These are phyloP conservation scores for Mycena chlorophos DNA, from an alignment of 768 basidiomycete species.

Conservation along the genomic window DNA sequence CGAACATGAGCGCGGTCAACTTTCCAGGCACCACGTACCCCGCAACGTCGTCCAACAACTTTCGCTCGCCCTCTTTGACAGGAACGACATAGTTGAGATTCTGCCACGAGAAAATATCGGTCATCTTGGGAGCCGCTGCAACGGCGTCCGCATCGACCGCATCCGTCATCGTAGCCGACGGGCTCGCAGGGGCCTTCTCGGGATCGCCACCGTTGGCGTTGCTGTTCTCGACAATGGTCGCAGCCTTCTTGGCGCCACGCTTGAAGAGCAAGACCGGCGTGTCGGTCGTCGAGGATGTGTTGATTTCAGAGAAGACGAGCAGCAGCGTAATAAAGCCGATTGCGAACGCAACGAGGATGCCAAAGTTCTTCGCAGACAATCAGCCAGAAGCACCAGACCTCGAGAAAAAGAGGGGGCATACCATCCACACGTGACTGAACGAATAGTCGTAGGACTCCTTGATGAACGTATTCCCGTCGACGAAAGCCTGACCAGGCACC, in stretches of 20 bases:
- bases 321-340: constrained; percentile 54
- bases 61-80: constrained; percentile 45
- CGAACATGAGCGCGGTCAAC: constrained; percentile 46
- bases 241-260: constrained; percentile 44
- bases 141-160: constrained; percentile 34
- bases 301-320: constrained; percentile 59
- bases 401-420: constrained; percentile 24
- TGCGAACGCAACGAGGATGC: constrained; percentile 68
- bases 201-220: constrained; percentile 23
- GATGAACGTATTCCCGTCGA: constrained; percentile 58
- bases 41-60: constrained; percentile 68
- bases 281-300: constrained; percentile 40
- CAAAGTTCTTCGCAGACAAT: constrained; percentile 55
- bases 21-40: constrained; percentile 84
- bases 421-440: constrained; percentile 44
- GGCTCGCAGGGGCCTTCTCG: constrained; percentile 27
- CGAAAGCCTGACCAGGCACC: constrained; percentile 55
- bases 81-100: constrained; percentile 67
- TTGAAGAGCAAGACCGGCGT: constrained; percentile 62
- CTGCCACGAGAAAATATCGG: constrained; percentile 80
- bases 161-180: constrained; percentile 25
- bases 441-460: constrained; percentile 51
- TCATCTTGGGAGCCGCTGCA: constrained; percentile 37
- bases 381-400: neutral
- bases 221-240: constrained; percentile 7